A percentile compares a stretch with the other conserved stretches of the same genome.
phyloP scores from a whole-genome alignment of 2,329 filamentous ascomycete species.

The Aspergillus phoenicis region DNA sequence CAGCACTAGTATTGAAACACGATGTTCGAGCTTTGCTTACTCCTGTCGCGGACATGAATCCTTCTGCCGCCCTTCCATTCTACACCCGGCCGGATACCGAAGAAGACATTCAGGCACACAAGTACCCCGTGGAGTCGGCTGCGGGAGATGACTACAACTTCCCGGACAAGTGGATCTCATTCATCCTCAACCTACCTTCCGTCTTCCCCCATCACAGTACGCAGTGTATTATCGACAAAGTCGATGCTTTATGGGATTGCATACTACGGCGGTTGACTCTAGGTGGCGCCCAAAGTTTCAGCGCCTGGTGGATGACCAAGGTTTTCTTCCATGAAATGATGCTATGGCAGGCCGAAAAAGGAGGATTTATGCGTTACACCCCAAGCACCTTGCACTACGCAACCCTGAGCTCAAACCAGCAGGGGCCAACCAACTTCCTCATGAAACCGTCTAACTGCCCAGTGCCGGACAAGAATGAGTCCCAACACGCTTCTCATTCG shows the following conservation, averaged over 20 bases:
- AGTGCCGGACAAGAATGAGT: constrained; percentile 17
- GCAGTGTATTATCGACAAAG: constrained; percentile 49
- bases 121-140: constrained; percentile 40
- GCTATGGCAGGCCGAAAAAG: constrained; percentile 83
- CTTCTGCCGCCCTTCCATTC: constrained; percentile 34
- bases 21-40: constrained; percentile 48
- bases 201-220: constrained; percentile 46
- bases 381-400: constrained; percentile 38
- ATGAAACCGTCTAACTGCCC: constrained; percentile 25
- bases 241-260: constrained; percentile 48
- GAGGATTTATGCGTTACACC: constrained; percentile 73
- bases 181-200: constrained; percentile 45
- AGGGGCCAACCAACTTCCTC: constrained; percentile 24
- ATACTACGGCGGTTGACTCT: constrained; percentile 49
- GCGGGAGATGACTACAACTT: constrained; percentile 49
- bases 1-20: constrained; percentile 46
- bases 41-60: constrained; percentile 39
- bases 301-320: constrained; percentile 71
- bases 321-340: constrained; percentile 96
- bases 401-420: constrained; percentile 27
- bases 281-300: constrained; percentile 50
- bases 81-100: constrained; percentile 39
- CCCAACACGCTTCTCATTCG: constrained; percentile 23
- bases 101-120: constrained; percentile 34
- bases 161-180: constrained; percentile 51